Evolutionary conservation across 148 eudicot genomes (phyloP).

Genomic region (Beta vulgaris): DNA sequence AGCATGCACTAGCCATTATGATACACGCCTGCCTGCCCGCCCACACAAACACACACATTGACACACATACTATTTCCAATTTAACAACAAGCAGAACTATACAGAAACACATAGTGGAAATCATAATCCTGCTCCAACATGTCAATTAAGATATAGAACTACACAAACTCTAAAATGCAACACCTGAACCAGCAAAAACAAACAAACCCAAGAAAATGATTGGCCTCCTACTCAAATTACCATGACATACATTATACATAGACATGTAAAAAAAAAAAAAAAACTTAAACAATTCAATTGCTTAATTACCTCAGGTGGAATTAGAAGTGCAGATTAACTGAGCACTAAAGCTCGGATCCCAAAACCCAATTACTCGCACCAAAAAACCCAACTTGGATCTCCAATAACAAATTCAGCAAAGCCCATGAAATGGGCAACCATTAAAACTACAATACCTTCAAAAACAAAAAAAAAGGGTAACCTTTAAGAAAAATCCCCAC

Average conservation of each 20-base stretch:
- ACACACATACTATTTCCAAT: neutral
- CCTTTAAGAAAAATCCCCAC: constrained; percentile 12
- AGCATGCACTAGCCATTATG: neutral
- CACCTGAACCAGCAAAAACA: neutral
- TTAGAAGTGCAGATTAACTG: constrained; percentile 1
- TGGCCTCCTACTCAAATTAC: neutral
- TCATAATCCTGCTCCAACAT: neutral
- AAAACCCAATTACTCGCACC: constrained; percentile 20
- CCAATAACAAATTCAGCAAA: constrained; percentile 21
- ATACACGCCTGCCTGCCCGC: no score
- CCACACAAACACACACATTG: no score
- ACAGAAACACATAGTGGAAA: neutral
- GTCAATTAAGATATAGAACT: neutral
- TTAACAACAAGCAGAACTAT: neutral
- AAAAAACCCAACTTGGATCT: constrained; percentile 34
- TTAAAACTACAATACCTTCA: neutral
- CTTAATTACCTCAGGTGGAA: constrained; percentile 18
- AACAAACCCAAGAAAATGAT: constrained; percentile 10
- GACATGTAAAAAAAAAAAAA: constrained; percentile 15
- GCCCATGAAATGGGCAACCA: constrained; percentile 20
- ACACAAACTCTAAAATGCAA: neutral
- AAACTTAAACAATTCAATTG: neutral
- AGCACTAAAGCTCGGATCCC: constrained; percentile 41
- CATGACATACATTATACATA: neutral
- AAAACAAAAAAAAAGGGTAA: constrained; percentile 18